phyloP scores from a whole-genome alignment of 345 rosid species.

The Pugionium cornutum region DNA sequence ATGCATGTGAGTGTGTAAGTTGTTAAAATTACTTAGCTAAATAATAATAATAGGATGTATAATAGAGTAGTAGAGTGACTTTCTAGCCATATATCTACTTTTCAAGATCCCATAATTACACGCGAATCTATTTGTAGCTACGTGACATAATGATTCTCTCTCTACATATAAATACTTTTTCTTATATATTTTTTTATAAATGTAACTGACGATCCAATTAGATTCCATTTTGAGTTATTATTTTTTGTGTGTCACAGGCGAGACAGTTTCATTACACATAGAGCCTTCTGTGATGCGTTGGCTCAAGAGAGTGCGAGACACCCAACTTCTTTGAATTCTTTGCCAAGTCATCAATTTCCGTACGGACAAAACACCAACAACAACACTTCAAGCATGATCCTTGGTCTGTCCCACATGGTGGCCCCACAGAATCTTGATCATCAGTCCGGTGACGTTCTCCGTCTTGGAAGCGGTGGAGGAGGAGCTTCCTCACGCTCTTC shows the following conservation, averaged over 20 bases:
- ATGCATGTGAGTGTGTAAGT: slow-evolving; percentile 36
- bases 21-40: slow-evolving; percentile 18
- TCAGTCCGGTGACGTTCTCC: too few species aligned
- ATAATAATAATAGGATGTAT: slow-evolving; percentile 24
- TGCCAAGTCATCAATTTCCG: slow-evolving; percentile 53
- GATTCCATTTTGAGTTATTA: slow-evolving; percentile 26
- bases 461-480: slow-evolving; percentile 38
- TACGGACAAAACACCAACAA: slow-evolving; percentile 49
- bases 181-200: slow-evolving; percentile 27
- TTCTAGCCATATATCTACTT: slow-evolving; percentile 30
- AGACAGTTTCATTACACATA: too few species aligned
- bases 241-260: slow-evolving; percentile 44
- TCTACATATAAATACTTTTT: slow-evolving; percentile 13
- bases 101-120: slow-evolving; percentile 40
- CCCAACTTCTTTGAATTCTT: slow-evolving; percentile 50
- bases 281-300: too few species aligned
- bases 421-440: too few species aligned
- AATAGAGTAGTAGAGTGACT: slow-evolving; percentile 36
- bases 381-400: slow-evolving; percentile 48
- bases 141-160: slow-evolving; percentile 32
- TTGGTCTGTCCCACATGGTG: slow-evolving; percentile 60
- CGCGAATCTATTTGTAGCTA: too few species aligned
- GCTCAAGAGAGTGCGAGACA: too few species aligned
- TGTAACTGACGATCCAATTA: slow-evolving; percentile 38
- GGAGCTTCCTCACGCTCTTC: slow-evolving; percentile 43